Conservation (phyloP, 2,329 filamentous ascomycete genomes). For the Orbilia brochopaga region DNA sequence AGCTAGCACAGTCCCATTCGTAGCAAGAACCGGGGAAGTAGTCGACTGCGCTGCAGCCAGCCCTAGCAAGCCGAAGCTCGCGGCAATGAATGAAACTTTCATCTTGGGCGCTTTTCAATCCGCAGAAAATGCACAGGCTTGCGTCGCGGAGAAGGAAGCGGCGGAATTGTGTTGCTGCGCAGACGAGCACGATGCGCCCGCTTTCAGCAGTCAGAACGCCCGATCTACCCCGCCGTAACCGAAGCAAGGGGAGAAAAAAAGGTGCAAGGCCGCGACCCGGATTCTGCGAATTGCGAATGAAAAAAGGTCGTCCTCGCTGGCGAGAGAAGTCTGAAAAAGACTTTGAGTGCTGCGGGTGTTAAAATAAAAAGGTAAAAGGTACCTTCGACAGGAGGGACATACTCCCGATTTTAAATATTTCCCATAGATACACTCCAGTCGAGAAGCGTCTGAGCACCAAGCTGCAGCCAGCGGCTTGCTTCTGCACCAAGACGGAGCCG, state of each 20-base stretch:
- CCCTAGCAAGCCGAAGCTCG: constrained; percentile 28
- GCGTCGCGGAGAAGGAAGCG: not conserved
- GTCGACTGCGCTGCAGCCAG: constrained; percentile 15
- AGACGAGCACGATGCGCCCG: constrained; percentile 29
- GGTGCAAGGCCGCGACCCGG: not conserved
- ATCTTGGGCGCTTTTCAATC: constrained; percentile 6
- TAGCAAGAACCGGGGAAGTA: constrained; percentile 14
- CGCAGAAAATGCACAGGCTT: no score
- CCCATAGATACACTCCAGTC: not conserved
- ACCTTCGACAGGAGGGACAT: constrained; percentile 22
- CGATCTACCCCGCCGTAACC: constrained; percentile 26
- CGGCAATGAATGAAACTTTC: constrained; percentile 34
- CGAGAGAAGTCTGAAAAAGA: constrained; percentile 16
- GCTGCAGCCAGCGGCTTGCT: constrained; percentile 12
- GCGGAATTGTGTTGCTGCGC: constrained; percentile 37
- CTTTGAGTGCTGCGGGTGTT: constrained; percentile 5
- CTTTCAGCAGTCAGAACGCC: constrained; percentile 3
- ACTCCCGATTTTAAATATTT: constrained; percentile 42
- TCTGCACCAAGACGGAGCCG: constrained; percentile 17
- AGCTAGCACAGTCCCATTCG: constrained; percentile 30
- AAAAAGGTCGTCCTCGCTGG: constrained; percentile 1
- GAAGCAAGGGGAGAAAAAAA: not conserved
- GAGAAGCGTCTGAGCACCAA: not conserved
- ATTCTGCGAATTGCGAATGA: not conserved
- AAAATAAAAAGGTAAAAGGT: constrained; percentile 6